Evolutionary conservation across 106 monocot genomes (phyloP).

Genomic region (Dendrobium chrysotoxum): DNA sequence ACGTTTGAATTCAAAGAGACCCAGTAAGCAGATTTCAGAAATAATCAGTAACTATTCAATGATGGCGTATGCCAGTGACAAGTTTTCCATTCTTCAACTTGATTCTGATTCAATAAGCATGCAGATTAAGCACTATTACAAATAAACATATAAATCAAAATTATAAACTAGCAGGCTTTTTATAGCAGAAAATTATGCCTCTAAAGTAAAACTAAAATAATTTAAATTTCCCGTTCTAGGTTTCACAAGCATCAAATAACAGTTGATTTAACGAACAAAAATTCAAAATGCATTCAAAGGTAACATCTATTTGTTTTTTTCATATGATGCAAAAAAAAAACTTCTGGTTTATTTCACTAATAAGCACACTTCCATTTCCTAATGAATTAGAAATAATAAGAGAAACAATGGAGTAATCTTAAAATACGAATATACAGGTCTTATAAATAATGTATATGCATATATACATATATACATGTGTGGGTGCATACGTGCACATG

Average conservation of each 20-base stretch:
- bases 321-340: no score
- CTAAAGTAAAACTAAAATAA: neutral
- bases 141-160: neutral
- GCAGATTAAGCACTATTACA: neutral
- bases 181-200: neutral
- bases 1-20: neutral
- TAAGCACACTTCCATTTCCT: no score
- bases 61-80: neutral
- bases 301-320: no score
- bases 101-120: neutral
- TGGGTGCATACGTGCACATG: no score
- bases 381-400: no score
- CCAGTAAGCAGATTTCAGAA: neutral
- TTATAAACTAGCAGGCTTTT: neutral
- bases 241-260: neutral
- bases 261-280: neutral
- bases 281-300: no score
- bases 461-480: no score
- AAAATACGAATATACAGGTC: no score
- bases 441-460: no score
- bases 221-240: neutral
- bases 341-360: no score
- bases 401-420: no score
- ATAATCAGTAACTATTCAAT: neutral
- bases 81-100: neutral